These are phyloP conservation scores for Pseudogymnoascus sp. DNA, from an alignment of 2,329 filamentous ascomycete genomes.

Conservation along the genomic window DNA sequence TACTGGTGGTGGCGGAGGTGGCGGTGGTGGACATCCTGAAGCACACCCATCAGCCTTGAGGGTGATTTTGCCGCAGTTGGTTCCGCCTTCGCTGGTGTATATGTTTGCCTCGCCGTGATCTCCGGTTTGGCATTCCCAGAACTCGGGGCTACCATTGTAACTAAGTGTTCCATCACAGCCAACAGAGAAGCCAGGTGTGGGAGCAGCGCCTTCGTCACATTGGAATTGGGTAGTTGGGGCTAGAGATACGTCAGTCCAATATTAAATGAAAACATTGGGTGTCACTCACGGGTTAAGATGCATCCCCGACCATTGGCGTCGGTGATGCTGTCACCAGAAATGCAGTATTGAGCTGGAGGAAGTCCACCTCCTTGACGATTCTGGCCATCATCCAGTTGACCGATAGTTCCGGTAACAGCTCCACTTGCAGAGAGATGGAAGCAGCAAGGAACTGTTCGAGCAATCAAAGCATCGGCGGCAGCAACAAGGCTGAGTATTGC, in stretches of 20 bases:
- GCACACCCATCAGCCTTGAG: slow-evolving; percentile 33
- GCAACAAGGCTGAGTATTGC: too few species aligned
- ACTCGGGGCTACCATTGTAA: slow-evolving; percentile 43
- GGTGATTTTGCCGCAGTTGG: slow-evolving; percentile 30
- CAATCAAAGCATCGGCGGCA: too few species aligned
- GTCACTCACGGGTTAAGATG: slow-evolving; percentile 46
- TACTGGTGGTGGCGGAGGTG: background rate
- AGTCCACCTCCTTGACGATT: slow-evolving; percentile 46
- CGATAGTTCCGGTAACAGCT: slow-evolving; percentile 43
- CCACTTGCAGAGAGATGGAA: slow-evolving; percentile 46
- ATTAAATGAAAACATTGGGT: too few species aligned
- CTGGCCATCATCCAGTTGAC: slow-evolving; percentile 55
- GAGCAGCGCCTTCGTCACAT: too few species aligned
- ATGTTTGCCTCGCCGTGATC: slow-evolving; percentile 34
- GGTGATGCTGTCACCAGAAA: slow-evolving; percentile 43
- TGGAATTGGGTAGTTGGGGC: too few species aligned
- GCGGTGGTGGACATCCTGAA: background rate
- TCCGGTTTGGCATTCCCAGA: slow-evolving; percentile 45
- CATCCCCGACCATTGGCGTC: slow-evolving; percentile 53
- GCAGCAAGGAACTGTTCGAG: background rate
- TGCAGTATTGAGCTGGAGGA: slow-evolving; percentile 42
- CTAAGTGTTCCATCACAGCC: slow-evolving; percentile 43
- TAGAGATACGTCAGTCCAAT: slow-evolving; percentile 25
- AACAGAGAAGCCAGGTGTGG: slow-evolving; percentile 41
- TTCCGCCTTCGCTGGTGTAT: slow-evolving; percentile 24